These are phyloP conservation scores for Acanthamoeba triangularis DNA, from an alignment of 208 protist genomes.

Conservation along the genomic window DNA sequence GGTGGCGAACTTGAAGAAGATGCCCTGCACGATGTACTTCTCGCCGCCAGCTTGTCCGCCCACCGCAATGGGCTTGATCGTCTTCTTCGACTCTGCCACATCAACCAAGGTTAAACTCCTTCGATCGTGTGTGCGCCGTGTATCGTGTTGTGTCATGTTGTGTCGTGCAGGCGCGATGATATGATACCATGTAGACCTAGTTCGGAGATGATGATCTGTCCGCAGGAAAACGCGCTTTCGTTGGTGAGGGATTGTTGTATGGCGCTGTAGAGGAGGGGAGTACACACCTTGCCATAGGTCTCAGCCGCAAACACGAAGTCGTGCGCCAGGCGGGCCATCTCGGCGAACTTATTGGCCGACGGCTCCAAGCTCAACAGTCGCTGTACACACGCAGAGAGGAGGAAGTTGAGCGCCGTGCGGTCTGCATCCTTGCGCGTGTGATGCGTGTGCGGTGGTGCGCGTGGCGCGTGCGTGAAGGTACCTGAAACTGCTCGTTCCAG, in stretches of 20 bases:
- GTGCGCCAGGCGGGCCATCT: background rate
- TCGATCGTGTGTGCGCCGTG: background rate
- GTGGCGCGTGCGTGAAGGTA: background rate
- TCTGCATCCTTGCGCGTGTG: no score
- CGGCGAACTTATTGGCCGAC: conserved; percentile 3
- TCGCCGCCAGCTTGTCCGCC: conserved; percentile 64
- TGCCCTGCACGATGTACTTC: conserved; percentile 73
- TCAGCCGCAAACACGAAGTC: conserved; percentile 49
- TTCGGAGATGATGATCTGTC: conserved; percentile 68
- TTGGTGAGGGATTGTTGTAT: background rate
- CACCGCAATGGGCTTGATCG: conserved; percentile 32
- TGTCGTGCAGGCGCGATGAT: background rate
- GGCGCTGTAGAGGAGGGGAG: background rate
- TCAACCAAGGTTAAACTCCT: background rate
- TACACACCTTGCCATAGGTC: background rate
- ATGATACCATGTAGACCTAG: background rate
- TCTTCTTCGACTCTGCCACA: conserved; percentile 75
- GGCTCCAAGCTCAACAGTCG: background rate
- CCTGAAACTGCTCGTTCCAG: conserved; percentile 70
- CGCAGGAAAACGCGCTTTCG: background rate
- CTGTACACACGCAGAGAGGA: background rate
- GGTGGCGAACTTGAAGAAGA: conserved; percentile 80
- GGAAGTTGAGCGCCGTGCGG: background rate
- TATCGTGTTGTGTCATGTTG: no score
- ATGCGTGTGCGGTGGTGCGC: background rate